Conservation (phyloP, 1,284 basidiomycete genomes). For the Leccinum pachyderme region DNA sequence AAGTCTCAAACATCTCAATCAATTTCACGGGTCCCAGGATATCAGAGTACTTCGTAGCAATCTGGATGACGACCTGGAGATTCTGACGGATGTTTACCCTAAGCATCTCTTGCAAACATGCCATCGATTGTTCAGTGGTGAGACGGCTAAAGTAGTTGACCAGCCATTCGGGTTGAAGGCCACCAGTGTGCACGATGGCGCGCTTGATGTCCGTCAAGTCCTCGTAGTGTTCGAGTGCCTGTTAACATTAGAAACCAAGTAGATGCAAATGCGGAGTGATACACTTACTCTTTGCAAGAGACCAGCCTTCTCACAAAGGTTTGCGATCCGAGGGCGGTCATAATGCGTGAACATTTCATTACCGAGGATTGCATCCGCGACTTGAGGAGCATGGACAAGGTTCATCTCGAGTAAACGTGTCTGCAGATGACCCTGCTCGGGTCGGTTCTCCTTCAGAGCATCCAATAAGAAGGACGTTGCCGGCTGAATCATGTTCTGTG, state of each 20-base stretch:
- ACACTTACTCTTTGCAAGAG: constrained; percentile 81
- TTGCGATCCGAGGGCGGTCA: constrained; percentile 95
- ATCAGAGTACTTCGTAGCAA: constrained; percentile 99
- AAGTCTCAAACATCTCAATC: constrained; percentile 98
- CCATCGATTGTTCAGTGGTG: constrained; percentile 98
- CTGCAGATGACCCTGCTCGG: constrained; percentile 95
- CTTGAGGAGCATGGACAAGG: constrained; percentile 95
- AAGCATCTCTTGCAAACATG: constrained; percentile 97
- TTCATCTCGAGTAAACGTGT: constrained; percentile 99
- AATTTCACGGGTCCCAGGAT: constrained; percentile 96
- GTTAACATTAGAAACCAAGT: constrained; percentile 16
- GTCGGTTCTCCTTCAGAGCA: constrained; percentile 99
- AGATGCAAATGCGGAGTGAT: not conserved
- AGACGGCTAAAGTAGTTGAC: constrained; percentile 97
- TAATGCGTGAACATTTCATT: constrained; percentile 99
- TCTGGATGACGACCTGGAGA: constrained; percentile 94
- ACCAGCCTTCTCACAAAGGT: constrained; percentile 98
- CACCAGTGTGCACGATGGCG: constrained; percentile 91
- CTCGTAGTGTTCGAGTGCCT: constrained; percentile 98
- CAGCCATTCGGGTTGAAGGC: constrained; percentile 94
- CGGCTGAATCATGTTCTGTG: constrained; percentile 99
- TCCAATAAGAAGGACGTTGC: constrained; percentile 98
- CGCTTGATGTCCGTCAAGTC: constrained; percentile 98
- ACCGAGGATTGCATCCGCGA: constrained; percentile 97
- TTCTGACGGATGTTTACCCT: constrained; percentile 97